Evolutionary conservation across 345 rosid genomes (phyloP).

Genomic region (Eutrema yunnanense): DNA sequence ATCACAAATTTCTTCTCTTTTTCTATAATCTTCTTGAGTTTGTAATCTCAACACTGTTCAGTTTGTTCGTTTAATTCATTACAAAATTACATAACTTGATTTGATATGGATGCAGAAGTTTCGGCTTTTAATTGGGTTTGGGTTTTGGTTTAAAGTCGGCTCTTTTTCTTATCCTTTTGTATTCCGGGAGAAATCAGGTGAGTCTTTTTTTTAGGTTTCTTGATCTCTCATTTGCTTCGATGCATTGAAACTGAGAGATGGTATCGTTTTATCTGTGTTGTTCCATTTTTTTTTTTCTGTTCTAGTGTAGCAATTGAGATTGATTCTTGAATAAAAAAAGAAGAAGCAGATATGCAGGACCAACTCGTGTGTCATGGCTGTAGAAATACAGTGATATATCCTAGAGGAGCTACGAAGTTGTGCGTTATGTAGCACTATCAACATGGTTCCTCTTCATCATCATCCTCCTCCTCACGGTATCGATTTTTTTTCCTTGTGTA

Average conservation of each 20-base stretch:
- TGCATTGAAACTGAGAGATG: neutral
- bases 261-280: neutral
- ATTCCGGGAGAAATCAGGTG: constrained; percentile 15
- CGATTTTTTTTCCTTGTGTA: no score
- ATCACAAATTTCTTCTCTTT: neutral
- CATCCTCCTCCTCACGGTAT: no score
- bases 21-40: neutral
- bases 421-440: no score
- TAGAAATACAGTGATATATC: no score
- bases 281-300: neutral
- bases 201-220: neutral
- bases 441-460: no score
- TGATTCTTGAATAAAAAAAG: constrained; percentile 33
- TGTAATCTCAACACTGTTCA: neutral
- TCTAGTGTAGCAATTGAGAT: neutral
- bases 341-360: constrained; percentile 75
- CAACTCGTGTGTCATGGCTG: no score
- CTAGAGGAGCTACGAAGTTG: no score
- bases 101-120: constrained; percentile 19
- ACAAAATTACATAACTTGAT: neutral
- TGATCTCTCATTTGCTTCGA: neutral
- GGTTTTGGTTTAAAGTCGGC: constrained; percentile 18
- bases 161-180: constrained; percentile 8
- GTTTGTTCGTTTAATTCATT: neutral
- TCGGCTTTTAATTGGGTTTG: constrained; percentile 26